These are phyloP conservation scores for Lactarius quietus DNA, from an alignment of 768 basidiomycete genomes.

Conservation along the genomic window DNA sequence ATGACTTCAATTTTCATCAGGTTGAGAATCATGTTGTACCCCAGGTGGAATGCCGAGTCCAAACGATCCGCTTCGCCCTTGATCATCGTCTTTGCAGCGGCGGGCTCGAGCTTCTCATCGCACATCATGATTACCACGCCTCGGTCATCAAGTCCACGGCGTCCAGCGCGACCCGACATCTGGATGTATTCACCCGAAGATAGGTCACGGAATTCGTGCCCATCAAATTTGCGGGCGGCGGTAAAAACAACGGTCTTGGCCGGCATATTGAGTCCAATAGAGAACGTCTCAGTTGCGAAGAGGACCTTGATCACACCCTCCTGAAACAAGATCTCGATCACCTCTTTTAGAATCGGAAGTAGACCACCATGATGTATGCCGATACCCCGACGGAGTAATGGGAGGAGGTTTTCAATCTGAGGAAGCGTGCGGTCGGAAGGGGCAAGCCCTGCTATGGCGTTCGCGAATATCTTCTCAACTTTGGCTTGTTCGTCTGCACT, in stretches of 20 bases:
- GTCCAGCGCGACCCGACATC: conserved; percentile 98
- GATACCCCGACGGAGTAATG: conserved; percentile 89
- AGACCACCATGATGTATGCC: conserved; percentile 99
- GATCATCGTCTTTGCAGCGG: conserved; percentile 92
- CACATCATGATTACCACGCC: conserved; percentile 99
- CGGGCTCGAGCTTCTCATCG: conserved; percentile 94
- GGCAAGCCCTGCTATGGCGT: conserved; percentile 87
- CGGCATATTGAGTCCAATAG: conserved; percentile 98
- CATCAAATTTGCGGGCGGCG: conserved; percentile 92
- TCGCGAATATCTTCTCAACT: conserved; percentile 86
- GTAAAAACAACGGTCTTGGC: conserved; percentile 99
- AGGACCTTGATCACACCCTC: conserved; percentile 97
- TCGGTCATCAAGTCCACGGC: conserved; percentile 95
- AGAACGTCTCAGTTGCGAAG: conserved; percentile 98
- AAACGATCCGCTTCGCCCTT: conserved; percentile 96
- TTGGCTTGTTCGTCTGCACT: conserved; percentile 87
- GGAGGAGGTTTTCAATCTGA: conserved; percentile 89
- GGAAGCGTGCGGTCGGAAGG: conserved; percentile 86
- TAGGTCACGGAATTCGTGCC: conserved; percentile 88
- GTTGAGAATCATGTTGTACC: conserved; percentile 99
- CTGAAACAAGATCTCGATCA: conserved; percentile 98
- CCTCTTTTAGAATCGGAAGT: conserved; percentile 95
- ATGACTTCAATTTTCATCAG: conserved; percentile 98
- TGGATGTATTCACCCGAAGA: conserved; percentile 98
- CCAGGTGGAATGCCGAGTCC: conserved; percentile 97